A percentile compares a stretch with the other conserved stretches of the same genome.
phyloP scores from a whole-genome alignment of 2,329 filamentous ascomycete species.

The Diaporthe eres region DNA sequence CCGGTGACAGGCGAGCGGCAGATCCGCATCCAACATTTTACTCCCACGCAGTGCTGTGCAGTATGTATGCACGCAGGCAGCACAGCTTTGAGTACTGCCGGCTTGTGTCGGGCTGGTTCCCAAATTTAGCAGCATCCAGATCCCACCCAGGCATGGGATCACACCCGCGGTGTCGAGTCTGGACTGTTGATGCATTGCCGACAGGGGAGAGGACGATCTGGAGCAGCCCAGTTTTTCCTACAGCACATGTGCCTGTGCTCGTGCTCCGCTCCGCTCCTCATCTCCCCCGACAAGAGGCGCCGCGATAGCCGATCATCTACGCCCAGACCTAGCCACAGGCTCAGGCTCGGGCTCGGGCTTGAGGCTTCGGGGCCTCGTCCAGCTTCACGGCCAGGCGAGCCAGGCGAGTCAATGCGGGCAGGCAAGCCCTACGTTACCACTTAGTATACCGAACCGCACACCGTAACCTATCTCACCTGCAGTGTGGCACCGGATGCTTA shows the following conservation, averaged over 20 bases:
- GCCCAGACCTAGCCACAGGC: background rate
- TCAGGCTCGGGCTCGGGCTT: background rate
- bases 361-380: background rate
- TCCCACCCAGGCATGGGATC: background rate
- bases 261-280: constrained; percentile 23
- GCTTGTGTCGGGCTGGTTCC: constrained; percentile 11
- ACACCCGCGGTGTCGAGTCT: constrained; percentile 17
- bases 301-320: constrained; percentile 20
- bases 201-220: background rate
- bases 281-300: constrained; percentile 15
- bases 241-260: background rate
- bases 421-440: constrained; percentile 26
- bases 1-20: background rate
- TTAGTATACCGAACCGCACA: constrained; percentile 1
- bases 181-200: constrained; percentile 18
- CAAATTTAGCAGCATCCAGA: constrained; percentile 29
- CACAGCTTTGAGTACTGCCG: constrained; percentile 5
- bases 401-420: constrained; percentile 32
- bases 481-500: constrained; percentile 41
- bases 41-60: constrained; percentile 3
- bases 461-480: constrained; percentile 35
- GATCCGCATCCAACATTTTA: background rate
- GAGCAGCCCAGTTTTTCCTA: background rate
- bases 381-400: constrained; percentile 25
- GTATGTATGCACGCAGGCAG: background rate